phyloP scores from a whole-genome alignment of 805 yeast species.

The Tetrapisispora namnaoensis region DNA sequence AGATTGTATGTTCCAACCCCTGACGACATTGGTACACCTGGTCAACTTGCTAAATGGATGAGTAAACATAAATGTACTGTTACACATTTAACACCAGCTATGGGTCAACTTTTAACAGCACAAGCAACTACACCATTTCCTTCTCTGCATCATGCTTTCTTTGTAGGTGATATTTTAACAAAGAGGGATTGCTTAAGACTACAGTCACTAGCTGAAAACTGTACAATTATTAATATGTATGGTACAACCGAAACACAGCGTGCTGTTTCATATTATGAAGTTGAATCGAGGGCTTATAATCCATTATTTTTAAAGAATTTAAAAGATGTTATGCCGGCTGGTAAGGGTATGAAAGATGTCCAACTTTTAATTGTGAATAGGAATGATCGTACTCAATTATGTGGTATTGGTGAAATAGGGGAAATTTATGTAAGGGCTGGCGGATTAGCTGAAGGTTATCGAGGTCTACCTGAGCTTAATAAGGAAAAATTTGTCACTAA shows the following conservation, averaged over 20 bases:
- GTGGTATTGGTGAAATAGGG: slow-evolving; percentile 99
- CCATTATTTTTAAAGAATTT: slow-evolving; percentile 67
- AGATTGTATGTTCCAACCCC: slow-evolving; percentile 86
- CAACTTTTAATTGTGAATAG: slow-evolving; percentile 91
- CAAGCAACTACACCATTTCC: slow-evolving; percentile 88
- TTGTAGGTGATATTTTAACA: slow-evolving; percentile 95
- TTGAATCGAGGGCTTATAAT: slow-evolving; percentile 60
- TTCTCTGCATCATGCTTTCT: slow-evolving; percentile 86
- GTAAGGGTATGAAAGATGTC: slow-evolving; percentile 93
- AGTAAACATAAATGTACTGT: slow-evolving; percentile 81
- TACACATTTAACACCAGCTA: slow-evolving; percentile 97
- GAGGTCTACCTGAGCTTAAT: slow-evolving; percentile 83
- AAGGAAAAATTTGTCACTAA: slow-evolving; percentile 78
- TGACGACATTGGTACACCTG: slow-evolving; percentile 98
- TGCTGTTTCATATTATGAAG: slow-evolving; percentile 90
- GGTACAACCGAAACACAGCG: slow-evolving; percentile 99
- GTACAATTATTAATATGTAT: slow-evolving; percentile 90
- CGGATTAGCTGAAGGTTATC: slow-evolving; percentile 93
- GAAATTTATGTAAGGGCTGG: slow-evolving; percentile 98
- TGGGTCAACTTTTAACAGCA: slow-evolving; percentile 96
- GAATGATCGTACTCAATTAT: slow-evolving; percentile 74
- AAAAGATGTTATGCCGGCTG: slow-evolving; percentile 97
- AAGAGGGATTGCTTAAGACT: slow-evolving; percentile 92
- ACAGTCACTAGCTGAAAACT: slow-evolving; percentile 86
- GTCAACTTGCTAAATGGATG: slow-evolving; percentile 97